Evolutionary conservation across 495 filamentous ascomycete genomes (phyloP), one percentile per base, ranked within the genome.

Genomic region (Xylaria castorea): DNA sequence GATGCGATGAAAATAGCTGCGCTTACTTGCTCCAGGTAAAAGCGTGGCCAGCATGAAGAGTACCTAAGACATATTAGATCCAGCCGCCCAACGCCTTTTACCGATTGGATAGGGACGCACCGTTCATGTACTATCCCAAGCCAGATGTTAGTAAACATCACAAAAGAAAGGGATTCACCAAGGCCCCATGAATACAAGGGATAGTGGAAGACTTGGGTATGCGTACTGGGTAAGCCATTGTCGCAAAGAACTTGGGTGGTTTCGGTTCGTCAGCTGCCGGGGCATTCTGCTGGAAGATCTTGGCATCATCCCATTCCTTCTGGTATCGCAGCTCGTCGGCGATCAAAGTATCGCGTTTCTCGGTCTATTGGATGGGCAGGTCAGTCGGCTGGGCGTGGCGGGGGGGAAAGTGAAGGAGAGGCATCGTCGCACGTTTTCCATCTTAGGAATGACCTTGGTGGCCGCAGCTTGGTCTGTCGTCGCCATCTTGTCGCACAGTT

Each of bases 321-420:
- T 98, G 96, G 83, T 96, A 98, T 83, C 92, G 94, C 86, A 96
- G 96, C 84, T 99, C 96, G 72, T 92, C 90, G 50, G 89, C 90
- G 73, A 97, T 90, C 46, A 98, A 86, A 72, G 92, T 87, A 79
- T 99, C 96, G 82, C 96, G 86, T 83, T 98, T 98, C 76, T 98
- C 95, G 58, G 96, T 97, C 58, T 73, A 14, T 32, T 34, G 2
- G 22, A 63, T 3, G 34, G 18, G 57, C n/a, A 42, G 30, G 38
- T 70, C 30, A 70, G 68, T 40, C 44, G 58, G 68, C 25, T 40
- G 38, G 3, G 12, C 22, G 20, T 1, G 40, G 18, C 27, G 30
- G 30, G 32, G 1, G 25, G 58, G 27, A 2, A 8, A 36, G 38
- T 27, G 42, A 9, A 30, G 2, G 25, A 14, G 14, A 30, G 27